Conservation (phyloP, 2,329 filamentous ascomycete species). For the Apiospora saccharicola region DNA sequence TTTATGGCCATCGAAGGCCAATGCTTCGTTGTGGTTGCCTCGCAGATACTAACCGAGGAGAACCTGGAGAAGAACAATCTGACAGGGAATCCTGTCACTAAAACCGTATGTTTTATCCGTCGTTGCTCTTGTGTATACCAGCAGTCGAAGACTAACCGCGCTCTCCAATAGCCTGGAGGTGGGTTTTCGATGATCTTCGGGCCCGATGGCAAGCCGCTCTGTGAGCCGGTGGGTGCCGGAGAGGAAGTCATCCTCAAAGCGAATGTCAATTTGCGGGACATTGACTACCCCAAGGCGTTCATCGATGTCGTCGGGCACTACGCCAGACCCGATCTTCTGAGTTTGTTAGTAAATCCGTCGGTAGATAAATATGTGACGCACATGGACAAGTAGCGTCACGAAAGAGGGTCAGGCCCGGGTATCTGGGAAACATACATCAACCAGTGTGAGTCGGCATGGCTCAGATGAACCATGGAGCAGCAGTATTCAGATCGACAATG, state of each 20-base stretch:
- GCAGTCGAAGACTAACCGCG: background rate
- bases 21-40: slow-evolving; percentile 49
- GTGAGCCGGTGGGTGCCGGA: slow-evolving; percentile 45
- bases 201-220: slow-evolving; percentile 57
- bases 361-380: slow-evolving; percentile 36
- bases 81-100: slow-evolving; percentile 46
- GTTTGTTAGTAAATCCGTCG: slow-evolving; percentile 47
- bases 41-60: slow-evolving; percentile 49
- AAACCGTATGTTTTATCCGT: slow-evolving; percentile 37
- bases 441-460: background rate
- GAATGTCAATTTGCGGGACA: slow-evolving; percentile 55
- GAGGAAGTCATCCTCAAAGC: slow-evolving; percentile 59
- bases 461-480: slow-evolving; percentile 47
- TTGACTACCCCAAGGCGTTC: slow-evolving; percentile 49
- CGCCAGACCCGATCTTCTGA: slow-evolving; percentile 44
- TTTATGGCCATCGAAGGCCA: slow-evolving; percentile 53
- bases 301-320: slow-evolving; percentile 44
- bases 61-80: slow-evolving; percentile 49
- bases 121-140: background rate
- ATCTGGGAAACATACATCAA: background rate
- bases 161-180: slow-evolving; percentile 44
- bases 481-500: slow-evolving; percentile 44
- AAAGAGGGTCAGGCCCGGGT: background rate
- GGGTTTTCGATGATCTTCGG: slow-evolving; percentile 60
- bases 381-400: slow-evolving; percentile 26